Evolutionary conservation across 768 basidiomycete genomes (phyloP).

Genomic region (Tephrocybe sp.): DNA sequence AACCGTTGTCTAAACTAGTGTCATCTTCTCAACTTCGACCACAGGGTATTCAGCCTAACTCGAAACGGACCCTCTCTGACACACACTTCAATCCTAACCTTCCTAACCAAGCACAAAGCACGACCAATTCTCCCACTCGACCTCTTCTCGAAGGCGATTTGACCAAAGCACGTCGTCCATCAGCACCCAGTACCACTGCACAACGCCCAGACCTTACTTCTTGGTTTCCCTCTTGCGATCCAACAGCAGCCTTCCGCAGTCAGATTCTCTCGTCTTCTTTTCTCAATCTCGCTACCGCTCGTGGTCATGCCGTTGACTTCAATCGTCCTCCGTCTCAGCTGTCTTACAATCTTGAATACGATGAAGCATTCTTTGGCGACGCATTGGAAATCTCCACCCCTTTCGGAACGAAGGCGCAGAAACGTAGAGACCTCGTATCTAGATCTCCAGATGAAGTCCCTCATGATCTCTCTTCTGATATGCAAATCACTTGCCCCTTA

Average conservation of each 20-base stretch:
- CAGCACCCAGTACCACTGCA: slow-evolving; percentile 21
- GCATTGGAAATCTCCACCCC: slow-evolving; percentile 30
- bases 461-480: slow-evolving; percentile 6
- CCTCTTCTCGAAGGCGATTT: slow-evolving; percentile 2
- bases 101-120: slow-evolving; percentile 19
- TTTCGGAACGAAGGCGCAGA: slow-evolving; percentile 14
- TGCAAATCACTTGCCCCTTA: slow-evolving; percentile 4
- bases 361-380: slow-evolving; percentile 22
- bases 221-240: slow-evolving; percentile 16
- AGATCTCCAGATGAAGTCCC: slow-evolving; percentile 17
- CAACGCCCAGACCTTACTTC: slow-evolving; percentile 19
- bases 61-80: slow-evolving; percentile 20
- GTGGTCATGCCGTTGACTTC: slow-evolving; percentile 32
- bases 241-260: not conserved
- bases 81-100: slow-evolving; percentile 23
- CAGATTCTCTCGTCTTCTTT: slow-evolving; percentile 9
- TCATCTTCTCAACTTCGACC: not conserved
- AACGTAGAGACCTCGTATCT: not conserved
- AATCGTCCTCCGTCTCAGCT: slow-evolving; percentile 43
- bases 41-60: not conserved
- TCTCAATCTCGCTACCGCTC: slow-evolving; percentile 22
- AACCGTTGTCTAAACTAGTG: not conserved
- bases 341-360: slow-evolving; percentile 20
- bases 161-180: slow-evolving; percentile 21
- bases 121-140: slow-evolving; percentile 17